These are phyloP conservation scores for Aspergillus ellipticus DNA, from an alignment of 495 filamentous ascomycete species.

Conservation along the genomic window DNA sequence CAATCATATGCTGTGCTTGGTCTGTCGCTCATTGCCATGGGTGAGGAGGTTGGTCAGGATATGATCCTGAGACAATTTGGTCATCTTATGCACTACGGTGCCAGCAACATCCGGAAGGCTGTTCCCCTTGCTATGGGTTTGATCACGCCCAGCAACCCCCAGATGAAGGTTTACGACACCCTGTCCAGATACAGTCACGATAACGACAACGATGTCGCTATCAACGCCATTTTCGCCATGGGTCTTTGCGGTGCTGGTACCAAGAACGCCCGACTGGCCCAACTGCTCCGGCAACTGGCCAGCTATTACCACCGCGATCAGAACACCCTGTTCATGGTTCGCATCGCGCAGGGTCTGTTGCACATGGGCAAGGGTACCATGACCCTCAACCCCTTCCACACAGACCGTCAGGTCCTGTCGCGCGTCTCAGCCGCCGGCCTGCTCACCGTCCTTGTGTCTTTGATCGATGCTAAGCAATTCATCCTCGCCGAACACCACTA, in stretches of 20 bases:
- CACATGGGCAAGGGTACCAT: slow-evolving; percentile 99
- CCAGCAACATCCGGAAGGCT: slow-evolving; percentile 91
- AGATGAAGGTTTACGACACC: slow-evolving; percentile 99
- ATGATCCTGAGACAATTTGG: slow-evolving; percentile 98
- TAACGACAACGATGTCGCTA: slow-evolving; percentile 96
- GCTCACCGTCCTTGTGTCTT: slow-evolving; percentile 81
- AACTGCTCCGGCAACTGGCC: slow-evolving; percentile 88
- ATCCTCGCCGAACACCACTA: slow-evolving; percentile 87
- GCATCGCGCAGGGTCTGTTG: slow-evolving; percentile 93
- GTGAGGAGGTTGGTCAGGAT: slow-evolving; percentile 96
- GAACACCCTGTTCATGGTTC: slow-evolving; percentile 96
- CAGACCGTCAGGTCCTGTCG: slow-evolving; percentile 91
- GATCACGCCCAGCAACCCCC: slow-evolving; percentile 93
- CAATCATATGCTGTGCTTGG: slow-evolving; percentile 96
- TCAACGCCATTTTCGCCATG: slow-evolving; percentile 99
- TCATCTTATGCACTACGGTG: slow-evolving; percentile 98
- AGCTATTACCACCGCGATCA: slow-evolving; percentile 97
- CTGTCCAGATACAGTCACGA: slow-evolving; percentile 98
- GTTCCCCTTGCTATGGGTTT: slow-evolving; percentile 98
- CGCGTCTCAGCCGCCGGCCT: slow-evolving; percentile 86
- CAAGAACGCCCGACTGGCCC: slow-evolving; percentile 95
- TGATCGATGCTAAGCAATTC: slow-evolving; percentile 95
- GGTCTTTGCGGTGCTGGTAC: slow-evolving; percentile 94
- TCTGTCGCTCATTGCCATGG: slow-evolving; percentile 92
- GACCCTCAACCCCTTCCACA: slow-evolving; percentile 95